Evolutionary conservation across 192 early-diverging fungal genomes (phyloP).

Genomic region (Podila epigama): DNA sequence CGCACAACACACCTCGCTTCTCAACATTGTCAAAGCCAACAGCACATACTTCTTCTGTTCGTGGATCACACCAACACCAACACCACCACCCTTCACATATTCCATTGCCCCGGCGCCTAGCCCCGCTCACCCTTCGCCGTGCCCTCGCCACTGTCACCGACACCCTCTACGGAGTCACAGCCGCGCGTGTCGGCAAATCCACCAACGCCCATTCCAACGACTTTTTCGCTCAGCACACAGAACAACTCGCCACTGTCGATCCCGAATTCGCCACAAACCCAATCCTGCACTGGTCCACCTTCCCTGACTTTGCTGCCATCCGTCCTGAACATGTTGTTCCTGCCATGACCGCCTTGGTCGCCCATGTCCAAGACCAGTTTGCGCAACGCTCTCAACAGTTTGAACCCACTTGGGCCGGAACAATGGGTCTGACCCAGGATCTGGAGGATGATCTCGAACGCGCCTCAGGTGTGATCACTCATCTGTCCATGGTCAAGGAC

Average conservation of each 20-base stretch:
- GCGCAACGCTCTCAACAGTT: conserved; percentile 50
- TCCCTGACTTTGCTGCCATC: conserved; percentile 59
- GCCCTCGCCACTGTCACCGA: conserved; percentile 33
- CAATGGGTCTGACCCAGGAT: conserved; percentile 58
- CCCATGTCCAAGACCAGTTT: conserved; percentile 52
- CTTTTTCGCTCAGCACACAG: not conserved
- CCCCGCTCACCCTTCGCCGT: conserved; percentile 26
- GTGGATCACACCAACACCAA: not conserved
- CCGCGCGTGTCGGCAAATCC: not conserved
- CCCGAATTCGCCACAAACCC: conserved; percentile 40
- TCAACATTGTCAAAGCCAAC: no score
- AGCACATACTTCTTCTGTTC: not conserved
- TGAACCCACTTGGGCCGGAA: conserved; percentile 61
- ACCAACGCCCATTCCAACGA: not conserved
- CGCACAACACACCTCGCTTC: no score
- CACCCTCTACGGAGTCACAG: not conserved
- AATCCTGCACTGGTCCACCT: conserved; percentile 56
- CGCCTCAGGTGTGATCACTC: conserved; percentile 56
- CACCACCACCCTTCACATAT: not conserved
- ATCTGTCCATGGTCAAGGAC: conserved; percentile 63
- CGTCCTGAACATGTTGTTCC: conserved; percentile 54
- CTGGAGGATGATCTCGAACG: conserved; percentile 58
- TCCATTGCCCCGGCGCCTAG: not conserved
- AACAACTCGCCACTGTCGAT: not conserved
- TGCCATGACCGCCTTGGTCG: conserved; percentile 48